A percentile compares a stretch with the other conserved stretches of the same genome.
Evolutionary conservation across 495 filamentous ascomycete genomes (phyloP).

Genomic region (Daldinia childiae): DNA sequence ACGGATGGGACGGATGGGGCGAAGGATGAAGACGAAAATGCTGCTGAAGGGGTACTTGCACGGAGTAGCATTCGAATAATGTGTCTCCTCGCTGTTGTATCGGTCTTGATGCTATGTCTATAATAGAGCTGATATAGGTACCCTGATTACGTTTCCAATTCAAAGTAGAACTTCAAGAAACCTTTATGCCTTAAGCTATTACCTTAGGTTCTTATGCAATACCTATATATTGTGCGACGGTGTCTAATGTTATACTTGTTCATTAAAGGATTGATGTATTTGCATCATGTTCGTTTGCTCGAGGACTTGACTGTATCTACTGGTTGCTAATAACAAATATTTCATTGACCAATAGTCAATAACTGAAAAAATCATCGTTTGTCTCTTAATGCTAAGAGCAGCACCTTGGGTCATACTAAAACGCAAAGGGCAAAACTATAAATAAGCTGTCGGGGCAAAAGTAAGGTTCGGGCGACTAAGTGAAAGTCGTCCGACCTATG

Average conservation of each 20-base stretch:
- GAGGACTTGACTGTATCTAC: too few relatives aligned
- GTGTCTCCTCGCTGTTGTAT: slow-evolving; percentile 4
- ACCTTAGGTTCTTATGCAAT: neutral
- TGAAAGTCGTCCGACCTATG: slow-evolving; percentile 22
- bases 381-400: neutral
- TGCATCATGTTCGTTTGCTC: too few relatives aligned
- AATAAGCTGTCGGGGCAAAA: slow-evolving; percentile 4
- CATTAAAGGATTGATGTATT: too few relatives aligned
- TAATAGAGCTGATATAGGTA: neutral
- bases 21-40: slow-evolving; percentile 6
- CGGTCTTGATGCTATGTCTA: slow-evolving; percentile 1
- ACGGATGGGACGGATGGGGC: neutral
- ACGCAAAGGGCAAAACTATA: slow-evolving; percentile 19
- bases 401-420: slow-evolving; percentile 12
- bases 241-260: too few relatives aligned
- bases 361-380: slow-evolving; percentile 22
- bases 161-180: neutral
- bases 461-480: neutral
- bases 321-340: slow-evolving; percentile 16
- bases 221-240: neutral
- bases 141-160: neutral
- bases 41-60: neutral
- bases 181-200: neutral
- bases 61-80: neutral
- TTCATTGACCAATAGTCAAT: slow-evolving; percentile 6